Base-by-base conservation (phyloP, 352 stramenopile genomes). In the Phytopythium ostracodes region DNA sequence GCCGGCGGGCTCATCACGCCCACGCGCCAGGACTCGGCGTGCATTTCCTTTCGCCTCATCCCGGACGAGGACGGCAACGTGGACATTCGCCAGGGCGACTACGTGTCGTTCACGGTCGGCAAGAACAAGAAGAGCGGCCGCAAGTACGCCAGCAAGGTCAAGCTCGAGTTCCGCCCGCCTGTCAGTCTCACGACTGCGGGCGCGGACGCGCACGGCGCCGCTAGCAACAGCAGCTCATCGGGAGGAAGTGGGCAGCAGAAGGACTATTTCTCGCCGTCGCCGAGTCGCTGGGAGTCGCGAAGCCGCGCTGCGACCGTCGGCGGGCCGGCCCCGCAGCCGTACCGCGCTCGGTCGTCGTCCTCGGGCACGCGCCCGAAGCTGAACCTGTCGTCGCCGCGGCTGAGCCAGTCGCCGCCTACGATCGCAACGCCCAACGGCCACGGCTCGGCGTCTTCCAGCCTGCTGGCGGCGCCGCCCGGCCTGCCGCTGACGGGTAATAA, bases 71-170 rank as follows among this genome's bases (percentile, higher is more conserved):
- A 95, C 54, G 86, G 86, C 43, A 89, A 87, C 59, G 78, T 95
- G 35, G 86, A 95, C 60, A 95, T 95, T 54, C 71, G 78, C 49
- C 82, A 90, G 46, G 86, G 86, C 47, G 86, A 95, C 66, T 95
- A 95, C 50, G 86, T 95, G 59, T 93, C 84, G 18, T 95, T 95
- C 66, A 95, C 86, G 0, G 86, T 95, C 31, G 86, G 86, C 33
- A 95, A 95, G 75, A 95, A 95, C 77, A 95, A 95, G 64, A 95
- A 95, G 72, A 93, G 84, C 33, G 86, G 84, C 22, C 86, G 86
- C 59, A 95, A 95, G 63, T 95, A 95, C 60, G 86, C 86, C 43
- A 92, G 81, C 53, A 95, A 95, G 57, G 86, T 95, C 61, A 93
- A 92, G 73, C 70, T 95, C 60, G 86, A 95, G 74, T 95, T 93